Evolutionary conservation across 805 yeast genomes (phyloP).

Genomic region (Hanseniaspora guilliermondii): DNA sequence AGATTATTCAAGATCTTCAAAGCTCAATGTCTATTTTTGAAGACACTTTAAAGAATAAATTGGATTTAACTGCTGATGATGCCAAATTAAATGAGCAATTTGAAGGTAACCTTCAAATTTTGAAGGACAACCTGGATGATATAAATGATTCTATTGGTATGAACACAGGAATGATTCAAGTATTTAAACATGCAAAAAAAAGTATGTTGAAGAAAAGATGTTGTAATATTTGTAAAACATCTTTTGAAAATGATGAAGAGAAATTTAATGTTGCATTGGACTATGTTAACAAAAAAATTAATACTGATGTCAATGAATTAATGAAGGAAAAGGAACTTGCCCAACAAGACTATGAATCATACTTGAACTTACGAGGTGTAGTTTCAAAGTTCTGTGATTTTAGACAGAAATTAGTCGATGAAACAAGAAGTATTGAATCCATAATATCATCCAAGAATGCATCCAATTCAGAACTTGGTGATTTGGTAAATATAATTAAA

Average conservation of each 20-base stretch:
- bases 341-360: slow-evolving; percentile 22
- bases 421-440: background rate
- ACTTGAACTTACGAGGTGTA: background rate
- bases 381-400: slow-evolving; percentile 16
- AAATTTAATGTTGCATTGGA: slow-evolving; percentile 1
- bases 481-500: slow-evolving; percentile 15
- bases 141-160: slow-evolving; percentile 58
- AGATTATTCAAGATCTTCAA: background rate
- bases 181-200: slow-evolving; percentile 56
- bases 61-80: background rate
- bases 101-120: slow-evolving; percentile 32
- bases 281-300: slow-evolving; percentile 11
- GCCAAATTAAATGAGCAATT: background rate
- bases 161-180: slow-evolving; percentile 53
- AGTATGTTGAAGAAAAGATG: slow-evolving; percentile 44
- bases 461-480: background rate
- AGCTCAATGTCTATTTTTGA: background rate
- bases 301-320: slow-evolving; percentile 14
- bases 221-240: slow-evolving; percentile 64
- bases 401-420: background rate
- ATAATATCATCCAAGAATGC: background rate
- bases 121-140: slow-evolving; percentile 27
- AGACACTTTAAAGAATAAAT: background rate
- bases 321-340: slow-evolving; percentile 21
- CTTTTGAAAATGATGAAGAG: slow-evolving; percentile 29